A percentile compares a stretch with the other conserved stretches of the same genome.
Conservation (phyloP, 2,329 filamentous ascomycete species). For the Escovopsis sp. region DNA sequence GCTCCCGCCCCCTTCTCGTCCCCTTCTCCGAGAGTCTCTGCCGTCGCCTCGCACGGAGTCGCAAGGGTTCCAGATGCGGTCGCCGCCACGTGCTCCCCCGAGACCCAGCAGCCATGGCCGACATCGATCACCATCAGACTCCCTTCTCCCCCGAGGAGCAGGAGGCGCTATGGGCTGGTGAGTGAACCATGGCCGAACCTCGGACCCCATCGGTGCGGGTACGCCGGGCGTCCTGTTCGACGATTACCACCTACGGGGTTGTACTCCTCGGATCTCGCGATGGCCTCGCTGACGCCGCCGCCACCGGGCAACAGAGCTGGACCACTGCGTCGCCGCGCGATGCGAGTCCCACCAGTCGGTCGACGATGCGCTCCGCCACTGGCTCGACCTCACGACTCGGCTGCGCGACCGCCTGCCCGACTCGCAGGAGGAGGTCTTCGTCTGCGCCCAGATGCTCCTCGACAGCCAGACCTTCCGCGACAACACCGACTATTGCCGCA, state of each 20-base stretch:
- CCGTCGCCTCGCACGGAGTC: background rate
- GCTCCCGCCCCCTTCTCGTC: background rate
- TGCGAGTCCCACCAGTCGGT: conserved; percentile 44
- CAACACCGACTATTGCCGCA: conserved; percentile 76
- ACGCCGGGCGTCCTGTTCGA: too few relatives aligned
- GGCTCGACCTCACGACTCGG: conserved; percentile 61
- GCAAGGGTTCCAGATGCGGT: conserved; percentile 19
- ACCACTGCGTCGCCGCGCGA: conserved; percentile 27
- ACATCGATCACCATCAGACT: conserved; percentile 48
- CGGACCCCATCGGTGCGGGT: too few relatives aligned
- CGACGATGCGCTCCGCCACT: conserved; percentile 74
- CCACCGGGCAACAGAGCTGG: conserved; percentile 27
- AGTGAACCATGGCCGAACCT: too few relatives aligned
- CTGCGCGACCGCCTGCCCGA: conserved; percentile 63
- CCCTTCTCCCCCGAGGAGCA: conserved; percentile 58
- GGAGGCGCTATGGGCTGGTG: conserved; percentile 82
- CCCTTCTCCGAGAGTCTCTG: background rate
- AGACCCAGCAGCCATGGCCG: conserved; percentile 30
- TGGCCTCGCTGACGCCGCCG: conserved; percentile 4
- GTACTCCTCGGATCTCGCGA: too few relatives aligned
- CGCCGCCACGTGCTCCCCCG: conserved; percentile 12
- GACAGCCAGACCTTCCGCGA: conserved; percentile 57
- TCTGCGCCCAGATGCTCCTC: conserved; percentile 66
- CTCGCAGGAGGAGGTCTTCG: conserved; percentile 64
- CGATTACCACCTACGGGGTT: too few relatives aligned